Conservation (phyloP, 176 grass and related monocot species). For the Urochloa ruziziensis region DNA sequence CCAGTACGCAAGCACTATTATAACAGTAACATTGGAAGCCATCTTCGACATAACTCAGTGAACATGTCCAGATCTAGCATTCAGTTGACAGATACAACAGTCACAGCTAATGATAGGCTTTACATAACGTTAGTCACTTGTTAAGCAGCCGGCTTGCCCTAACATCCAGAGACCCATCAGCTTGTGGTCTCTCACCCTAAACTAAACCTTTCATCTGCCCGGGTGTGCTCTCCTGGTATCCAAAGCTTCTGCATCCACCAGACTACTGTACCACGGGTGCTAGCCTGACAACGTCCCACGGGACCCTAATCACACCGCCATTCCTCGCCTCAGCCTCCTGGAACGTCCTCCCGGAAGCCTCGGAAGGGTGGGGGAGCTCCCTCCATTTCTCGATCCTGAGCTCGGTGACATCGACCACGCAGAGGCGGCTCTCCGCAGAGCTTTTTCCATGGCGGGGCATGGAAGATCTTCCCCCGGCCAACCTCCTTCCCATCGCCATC, state of each 20-base stretch:
- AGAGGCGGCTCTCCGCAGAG: constrained; percentile 31
- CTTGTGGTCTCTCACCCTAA: not conserved
- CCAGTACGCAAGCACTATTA: not conserved
- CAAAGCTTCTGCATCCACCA: not conserved
- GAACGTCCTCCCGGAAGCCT: constrained; percentile 65
- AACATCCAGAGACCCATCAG: not conserved
- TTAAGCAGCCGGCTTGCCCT: not conserved
- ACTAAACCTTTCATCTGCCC: not conserved
- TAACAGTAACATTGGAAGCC: not conserved
- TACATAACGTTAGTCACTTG: not conserved
- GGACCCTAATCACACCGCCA: constrained; percentile 61
- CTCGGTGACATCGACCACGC: constrained; percentile 58
- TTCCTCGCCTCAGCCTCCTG: constrained; percentile 61
- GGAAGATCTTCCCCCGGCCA: constrained; percentile 66
- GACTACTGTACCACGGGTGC: constrained; percentile 9
- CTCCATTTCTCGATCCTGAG: constrained; percentile 72
- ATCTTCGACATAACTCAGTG: not conserved
- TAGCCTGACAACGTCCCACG: constrained; percentile 63
- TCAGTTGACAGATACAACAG: constrained; percentile 3
- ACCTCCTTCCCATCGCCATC: constrained; percentile 66
- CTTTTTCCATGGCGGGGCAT: constrained; percentile 50
- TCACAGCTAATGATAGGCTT: not conserved
- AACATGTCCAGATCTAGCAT: not conserved
- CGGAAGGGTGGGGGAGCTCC: constrained; percentile 72
- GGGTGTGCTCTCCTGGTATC: not conserved